Percentiles rank a stretch among this genome's conserved stretches.
These are phyloP conservation scores for Aspergillus baeticus DNA, from an alignment of 495 filamentous ascomycete species.

Conservation along the genomic window DNA sequence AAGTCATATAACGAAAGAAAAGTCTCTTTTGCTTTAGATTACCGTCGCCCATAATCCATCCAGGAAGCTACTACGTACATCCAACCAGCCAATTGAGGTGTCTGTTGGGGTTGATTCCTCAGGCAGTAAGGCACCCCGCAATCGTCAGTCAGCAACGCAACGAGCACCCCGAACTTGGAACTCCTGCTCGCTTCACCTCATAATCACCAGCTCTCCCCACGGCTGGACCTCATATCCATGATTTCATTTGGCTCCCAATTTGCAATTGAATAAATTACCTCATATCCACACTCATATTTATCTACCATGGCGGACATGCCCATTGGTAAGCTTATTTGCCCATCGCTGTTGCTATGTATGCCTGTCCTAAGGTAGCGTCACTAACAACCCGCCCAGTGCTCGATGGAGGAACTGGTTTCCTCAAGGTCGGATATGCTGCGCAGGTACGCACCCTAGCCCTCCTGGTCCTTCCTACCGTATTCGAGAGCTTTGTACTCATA, in stretches of 20 bases:
- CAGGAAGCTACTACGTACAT: no score
- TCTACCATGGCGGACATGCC: slow-evolving; percentile 67
- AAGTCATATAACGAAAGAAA: not conserved
- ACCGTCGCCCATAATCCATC: no score
- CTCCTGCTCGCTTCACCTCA: slow-evolving; percentile 16
- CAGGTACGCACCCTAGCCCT: slow-evolving; percentile 48
- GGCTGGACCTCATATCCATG: slow-evolving; percentile 14
- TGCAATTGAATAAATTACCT: slow-evolving; percentile 19
- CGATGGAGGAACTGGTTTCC: slow-evolving; percentile 99
- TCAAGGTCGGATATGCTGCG: slow-evolving; percentile 97
- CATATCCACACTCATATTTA: slow-evolving; percentile 1
- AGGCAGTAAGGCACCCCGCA: slow-evolving; percentile 14
- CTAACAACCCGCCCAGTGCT: slow-evolving; percentile 66
- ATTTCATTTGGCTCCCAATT: slow-evolving; percentile 21
- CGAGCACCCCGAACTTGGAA: slow-evolving; percentile 4
- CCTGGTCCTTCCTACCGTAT: slow-evolving; percentile 21
- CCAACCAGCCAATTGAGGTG: not conserved
- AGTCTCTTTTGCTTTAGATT: no score
- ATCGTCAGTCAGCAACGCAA: slow-evolving; percentile 13
- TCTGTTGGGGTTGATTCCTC: not conserved
- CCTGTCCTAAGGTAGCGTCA: slow-evolving; percentile 15
- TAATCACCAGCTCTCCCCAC: slow-evolving; percentile 14
- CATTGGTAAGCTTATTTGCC: slow-evolving; percentile 54
- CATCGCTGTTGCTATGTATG: slow-evolving; percentile 14
- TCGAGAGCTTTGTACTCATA: slow-evolving; percentile 14